phyloP scores from a whole-genome alignment of 495 filamentous ascomycete genomes.

The Xylaria acuta region DNA sequence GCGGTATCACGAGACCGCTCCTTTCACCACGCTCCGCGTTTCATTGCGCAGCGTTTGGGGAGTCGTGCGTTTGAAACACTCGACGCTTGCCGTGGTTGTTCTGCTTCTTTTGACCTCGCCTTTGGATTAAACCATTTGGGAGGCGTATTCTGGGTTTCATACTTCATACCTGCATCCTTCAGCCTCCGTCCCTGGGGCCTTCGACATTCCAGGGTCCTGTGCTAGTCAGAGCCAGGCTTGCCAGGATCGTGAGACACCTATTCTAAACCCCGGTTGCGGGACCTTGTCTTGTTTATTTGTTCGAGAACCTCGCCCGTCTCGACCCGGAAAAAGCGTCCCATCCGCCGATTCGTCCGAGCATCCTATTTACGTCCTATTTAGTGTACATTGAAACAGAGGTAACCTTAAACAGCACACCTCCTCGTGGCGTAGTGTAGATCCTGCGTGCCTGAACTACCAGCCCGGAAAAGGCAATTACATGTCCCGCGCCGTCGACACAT shows the following conservation, averaged over 20 bases:
- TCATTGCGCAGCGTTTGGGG: background rate
- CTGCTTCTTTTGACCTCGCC: background rate
- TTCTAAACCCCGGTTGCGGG: background rate
- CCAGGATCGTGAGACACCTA: slow-evolving; percentile 21
- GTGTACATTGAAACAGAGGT: background rate
- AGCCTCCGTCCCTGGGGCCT: background rate
- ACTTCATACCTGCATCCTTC: slow-evolving; percentile 20
- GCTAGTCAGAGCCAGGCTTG: slow-evolving; percentile 10
- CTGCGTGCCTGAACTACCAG: background rate
- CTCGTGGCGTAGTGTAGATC: slow-evolving; percentile 15
- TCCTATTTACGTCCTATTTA: background rate
- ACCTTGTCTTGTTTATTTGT: slow-evolving; percentile 8
- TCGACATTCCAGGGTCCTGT: slow-evolving; percentile 2
- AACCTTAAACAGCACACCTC: slow-evolving; percentile 11
- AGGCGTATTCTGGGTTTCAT: slow-evolving; percentile 4
- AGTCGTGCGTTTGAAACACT: background rate
- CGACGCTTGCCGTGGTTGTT: background rate
- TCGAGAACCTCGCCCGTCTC: slow-evolving; percentile 14
- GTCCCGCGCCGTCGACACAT: background rate
- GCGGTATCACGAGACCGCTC: background rate
- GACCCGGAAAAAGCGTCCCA: slow-evolving; percentile 13
- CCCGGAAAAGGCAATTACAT: background rate
- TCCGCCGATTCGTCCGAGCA: slow-evolving; percentile 5
- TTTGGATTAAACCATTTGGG: background rate
- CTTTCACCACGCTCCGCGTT: background rate